Conservation (phyloP, 352 stramenopile species). For the Hyaloperonospora brassicae region DNA sequence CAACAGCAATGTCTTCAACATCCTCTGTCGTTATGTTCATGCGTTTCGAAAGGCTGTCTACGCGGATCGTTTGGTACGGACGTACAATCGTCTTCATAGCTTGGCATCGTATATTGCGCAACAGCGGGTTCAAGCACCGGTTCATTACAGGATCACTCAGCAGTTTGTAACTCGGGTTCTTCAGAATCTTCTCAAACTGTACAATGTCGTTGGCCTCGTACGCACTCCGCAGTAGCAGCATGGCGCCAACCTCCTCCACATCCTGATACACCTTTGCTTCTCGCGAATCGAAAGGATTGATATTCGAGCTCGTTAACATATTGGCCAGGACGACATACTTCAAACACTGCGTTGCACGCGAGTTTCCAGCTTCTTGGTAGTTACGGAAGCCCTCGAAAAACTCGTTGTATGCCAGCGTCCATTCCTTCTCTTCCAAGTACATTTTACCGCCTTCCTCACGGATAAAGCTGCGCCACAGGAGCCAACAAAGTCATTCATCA, state of each 20-base stretch:
- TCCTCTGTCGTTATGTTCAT: conserved; percentile 86
- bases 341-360: conserved; percentile 82
- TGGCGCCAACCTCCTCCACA: conserved; percentile 68
- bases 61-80: conserved; percentile 88
- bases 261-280: conserved; percentile 90
- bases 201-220: conserved; percentile 88
- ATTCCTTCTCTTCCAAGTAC: conserved; percentile 86
- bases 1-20: conserved; percentile 87
- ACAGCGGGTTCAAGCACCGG: conserved; percentile 84
- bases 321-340: conserved; percentile 91
- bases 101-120: conserved; percentile 90
- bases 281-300: conserved; percentile 90
- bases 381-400: conserved; percentile 92
- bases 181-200: conserved; percentile 89
- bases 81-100: conserved; percentile 88
- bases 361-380: conserved; percentile 88
- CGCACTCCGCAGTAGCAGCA: conserved; percentile 61
- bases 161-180: conserved; percentile 86
- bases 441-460: conserved; percentile 90
- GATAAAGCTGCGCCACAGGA: conserved; percentile 45
- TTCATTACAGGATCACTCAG: conserved; percentile 91
- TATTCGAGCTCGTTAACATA: conserved; percentile 88
- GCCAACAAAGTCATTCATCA: too few relatives aligned
- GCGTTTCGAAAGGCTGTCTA: conserved; percentile 78
- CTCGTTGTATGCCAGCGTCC: conserved; percentile 89